Conservation (phyloP, 805 yeast species). For the Metschnikowia gelsemii region DNA sequence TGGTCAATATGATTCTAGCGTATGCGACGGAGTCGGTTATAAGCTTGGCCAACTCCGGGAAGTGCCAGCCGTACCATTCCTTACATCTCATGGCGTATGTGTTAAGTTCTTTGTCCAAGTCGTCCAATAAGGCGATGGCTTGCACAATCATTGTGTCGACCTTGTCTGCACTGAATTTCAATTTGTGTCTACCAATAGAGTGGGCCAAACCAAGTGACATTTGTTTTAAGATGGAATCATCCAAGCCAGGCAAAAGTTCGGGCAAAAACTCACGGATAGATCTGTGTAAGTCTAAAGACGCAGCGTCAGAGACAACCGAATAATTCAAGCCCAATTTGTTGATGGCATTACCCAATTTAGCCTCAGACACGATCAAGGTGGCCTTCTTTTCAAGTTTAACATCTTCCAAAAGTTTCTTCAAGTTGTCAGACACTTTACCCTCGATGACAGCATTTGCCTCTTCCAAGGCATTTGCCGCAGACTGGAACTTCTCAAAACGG, state of each 20-base stretch:
- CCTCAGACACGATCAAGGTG: constrained; percentile 87
- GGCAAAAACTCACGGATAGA: constrained; percentile 94
- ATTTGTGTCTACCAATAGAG: constrained; percentile 96
- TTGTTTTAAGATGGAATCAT: constrained; percentile 78
- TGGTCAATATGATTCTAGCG: constrained; percentile 87
- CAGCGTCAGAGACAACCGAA: constrained; percentile 90
- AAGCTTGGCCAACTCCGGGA: constrained; percentile 98
- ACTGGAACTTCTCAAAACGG: constrained; percentile 89
- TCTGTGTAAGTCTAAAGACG: constrained; percentile 90
- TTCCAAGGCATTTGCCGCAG: constrained; percentile 95
- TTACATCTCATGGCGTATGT: constrained; percentile 98
- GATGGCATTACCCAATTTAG: constrained; percentile 94
- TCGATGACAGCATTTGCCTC: constrained; percentile 91
- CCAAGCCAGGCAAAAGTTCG: constrained; percentile 89
- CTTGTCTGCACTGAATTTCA: constrained; percentile 96
- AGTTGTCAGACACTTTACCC: constrained; percentile 86
- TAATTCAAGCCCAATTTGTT: constrained; percentile 89
- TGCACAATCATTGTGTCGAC: constrained; percentile 99
- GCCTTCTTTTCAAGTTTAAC: constrained; percentile 79
- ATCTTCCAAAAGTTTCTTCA: constrained; percentile 73
- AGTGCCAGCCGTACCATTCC: constrained; percentile 99
- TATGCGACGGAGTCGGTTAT: constrained; percentile 93
- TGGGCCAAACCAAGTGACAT: constrained; percentile 99
- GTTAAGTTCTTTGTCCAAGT: constrained; percentile 94
- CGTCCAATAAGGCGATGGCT: constrained; percentile 96